Conservation (phyloP, 495 filamentous ascomycete genomes). For the Annulohypoxylon maeteangense region DNA sequence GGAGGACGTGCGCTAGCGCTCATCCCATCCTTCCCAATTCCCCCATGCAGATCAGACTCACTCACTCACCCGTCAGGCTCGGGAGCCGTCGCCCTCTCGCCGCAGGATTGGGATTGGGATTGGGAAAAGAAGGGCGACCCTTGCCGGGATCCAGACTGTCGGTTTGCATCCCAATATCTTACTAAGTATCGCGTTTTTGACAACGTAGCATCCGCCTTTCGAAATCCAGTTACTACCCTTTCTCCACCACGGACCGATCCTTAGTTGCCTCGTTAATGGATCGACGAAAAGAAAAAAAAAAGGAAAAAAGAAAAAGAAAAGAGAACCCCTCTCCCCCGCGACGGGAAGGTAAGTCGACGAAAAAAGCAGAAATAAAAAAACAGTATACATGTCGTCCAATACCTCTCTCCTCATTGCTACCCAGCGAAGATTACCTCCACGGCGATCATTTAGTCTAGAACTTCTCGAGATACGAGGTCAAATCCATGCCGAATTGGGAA, state of each 20-base stretch:
- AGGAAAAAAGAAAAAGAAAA: too few relatives aligned
- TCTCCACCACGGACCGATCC: constrained; percentile 23
- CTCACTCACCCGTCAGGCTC: constrained; percentile 20
- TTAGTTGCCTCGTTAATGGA: constrained; percentile 7
- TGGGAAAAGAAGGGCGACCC: neutral
- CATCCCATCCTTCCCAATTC: constrained; percentile 11
- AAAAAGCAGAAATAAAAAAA: neutral
- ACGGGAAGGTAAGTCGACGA: neutral
- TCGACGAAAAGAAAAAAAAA: constrained; percentile 10
- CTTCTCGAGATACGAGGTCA: constrained; percentile 18
- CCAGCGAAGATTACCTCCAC: neutral
- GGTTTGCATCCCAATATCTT: constrained; percentile 27
- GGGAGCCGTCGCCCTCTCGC: constrained; percentile 1
- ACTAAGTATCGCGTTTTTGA: constrained; percentile 4
- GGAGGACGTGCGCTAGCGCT: constrained; percentile 32
- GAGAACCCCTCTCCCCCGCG: too few relatives aligned
- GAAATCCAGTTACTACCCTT: constrained; percentile 18
- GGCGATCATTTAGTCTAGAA: constrained; percentile 29
- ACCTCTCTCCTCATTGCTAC: neutral
- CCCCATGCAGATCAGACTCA: constrained; percentile 38
- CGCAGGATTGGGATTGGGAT: neutral
- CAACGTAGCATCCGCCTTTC: neutral
- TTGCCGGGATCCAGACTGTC: constrained; percentile 31
- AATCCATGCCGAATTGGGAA: constrained; percentile 6
- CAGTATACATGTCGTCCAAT: constrained; percentile 3